phyloP scores from a whole-genome alignment of 2,329 filamentous ascomycete species.

The Fusarium metavorans region DNA sequence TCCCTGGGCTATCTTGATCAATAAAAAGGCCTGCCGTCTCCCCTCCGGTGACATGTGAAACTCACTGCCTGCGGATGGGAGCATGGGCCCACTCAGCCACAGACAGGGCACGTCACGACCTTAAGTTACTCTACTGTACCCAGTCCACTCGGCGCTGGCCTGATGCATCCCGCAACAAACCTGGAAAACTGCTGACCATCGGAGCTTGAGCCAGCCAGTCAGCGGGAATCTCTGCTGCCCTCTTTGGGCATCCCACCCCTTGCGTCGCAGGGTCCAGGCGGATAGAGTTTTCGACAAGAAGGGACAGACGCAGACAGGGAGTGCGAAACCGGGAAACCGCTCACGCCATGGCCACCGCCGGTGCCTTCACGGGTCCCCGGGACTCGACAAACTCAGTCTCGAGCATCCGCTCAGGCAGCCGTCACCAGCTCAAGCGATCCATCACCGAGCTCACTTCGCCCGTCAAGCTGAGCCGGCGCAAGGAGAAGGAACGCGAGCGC shows the following conservation, averaged over 20 bases:
- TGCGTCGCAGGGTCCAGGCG: slow-evolving; percentile 35
- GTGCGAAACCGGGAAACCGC: slow-evolving; percentile 7
- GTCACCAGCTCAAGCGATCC: slow-evolving; percentile 68
- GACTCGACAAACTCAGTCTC: slow-evolving; percentile 42
- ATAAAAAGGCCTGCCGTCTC: not conserved
- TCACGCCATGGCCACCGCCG: slow-evolving; percentile 41
- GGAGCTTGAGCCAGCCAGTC: slow-evolving; percentile 16
- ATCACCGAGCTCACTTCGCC: slow-evolving; percentile 66
- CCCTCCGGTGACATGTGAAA: slow-evolving; percentile 37
- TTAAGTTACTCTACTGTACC: not conserved
- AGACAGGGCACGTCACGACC: slow-evolving; percentile 12
- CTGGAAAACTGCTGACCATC: slow-evolving; percentile 22
- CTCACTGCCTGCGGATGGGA: slow-evolving; percentile 2
- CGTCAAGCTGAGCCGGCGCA: slow-evolving; percentile 53
- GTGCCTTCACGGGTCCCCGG: slow-evolving; percentile 40
- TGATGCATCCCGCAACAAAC: slow-evolving; percentile 36
- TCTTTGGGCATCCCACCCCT: slow-evolving; percentile 29
- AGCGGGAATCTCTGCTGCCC: slow-evolving; percentile 10
- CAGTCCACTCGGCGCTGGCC: slow-evolving; percentile 31
- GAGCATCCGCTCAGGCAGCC: slow-evolving; percentile 47
- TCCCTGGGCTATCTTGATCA: not conserved
- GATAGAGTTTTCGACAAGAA: slow-evolving; percentile 10
- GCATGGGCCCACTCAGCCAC: slow-evolving; percentile 32
- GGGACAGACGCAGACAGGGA: slow-evolving; percentile 10
- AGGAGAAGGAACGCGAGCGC: slow-evolving; percentile 44